These are phyloP conservation scores for Rhizophora mangle DNA, from an alignment of 345 rosid genomes.

Conservation along the genomic window DNA sequence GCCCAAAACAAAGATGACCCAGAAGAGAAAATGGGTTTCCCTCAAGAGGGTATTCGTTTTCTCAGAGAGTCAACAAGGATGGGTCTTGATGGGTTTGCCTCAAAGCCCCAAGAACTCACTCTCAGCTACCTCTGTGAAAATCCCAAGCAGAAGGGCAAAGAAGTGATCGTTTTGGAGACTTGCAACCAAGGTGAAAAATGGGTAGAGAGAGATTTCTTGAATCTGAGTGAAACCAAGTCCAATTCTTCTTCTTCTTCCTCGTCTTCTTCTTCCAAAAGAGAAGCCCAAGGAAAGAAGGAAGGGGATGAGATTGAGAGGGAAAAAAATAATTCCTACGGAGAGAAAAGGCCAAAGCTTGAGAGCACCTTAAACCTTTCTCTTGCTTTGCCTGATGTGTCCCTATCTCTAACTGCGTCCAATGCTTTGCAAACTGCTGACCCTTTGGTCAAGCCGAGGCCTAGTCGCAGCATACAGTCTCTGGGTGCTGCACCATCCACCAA, in stretches of 20 bases:
- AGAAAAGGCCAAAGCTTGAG: conserved; percentile 63
- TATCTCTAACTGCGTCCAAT: conserved; percentile 73
- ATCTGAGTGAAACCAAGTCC: conserved; percentile 49
- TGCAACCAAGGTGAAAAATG: conserved; percentile 57
- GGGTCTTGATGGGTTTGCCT: conserved; percentile 43
- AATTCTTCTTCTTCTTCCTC: conserved; percentile 18
- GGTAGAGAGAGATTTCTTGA: conserved; percentile 94
- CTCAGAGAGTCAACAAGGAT: conserved; percentile 41
- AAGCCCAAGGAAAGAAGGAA: conserved; percentile 8
- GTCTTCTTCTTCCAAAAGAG: conserved; percentile 35
- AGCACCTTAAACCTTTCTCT: conserved; percentile 73
- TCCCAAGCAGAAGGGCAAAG: conserved; percentile 65
- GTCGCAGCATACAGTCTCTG: conserved; percentile 34
- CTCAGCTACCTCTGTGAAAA: conserved; percentile 84
- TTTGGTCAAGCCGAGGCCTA: conserved; percentile 37
- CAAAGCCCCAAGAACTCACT: conserved; percentile 73
- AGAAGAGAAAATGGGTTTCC: conserved; percentile 30
- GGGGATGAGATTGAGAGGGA: conserved; percentile 39
- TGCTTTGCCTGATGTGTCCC: conserved; percentile 79
- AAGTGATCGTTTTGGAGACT: conserved; percentile 48
- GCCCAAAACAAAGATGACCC: conserved; percentile 38
- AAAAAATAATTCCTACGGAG: conserved; percentile 23
- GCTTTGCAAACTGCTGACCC: conserved; percentile 49
- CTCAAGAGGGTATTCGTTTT: conserved; percentile 50
- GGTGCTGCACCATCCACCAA: conserved; percentile 32